phyloP scores from a whole-genome alignment of 2,329 filamentous ascomycete species.

The Clathrospora elynae region DNA sequence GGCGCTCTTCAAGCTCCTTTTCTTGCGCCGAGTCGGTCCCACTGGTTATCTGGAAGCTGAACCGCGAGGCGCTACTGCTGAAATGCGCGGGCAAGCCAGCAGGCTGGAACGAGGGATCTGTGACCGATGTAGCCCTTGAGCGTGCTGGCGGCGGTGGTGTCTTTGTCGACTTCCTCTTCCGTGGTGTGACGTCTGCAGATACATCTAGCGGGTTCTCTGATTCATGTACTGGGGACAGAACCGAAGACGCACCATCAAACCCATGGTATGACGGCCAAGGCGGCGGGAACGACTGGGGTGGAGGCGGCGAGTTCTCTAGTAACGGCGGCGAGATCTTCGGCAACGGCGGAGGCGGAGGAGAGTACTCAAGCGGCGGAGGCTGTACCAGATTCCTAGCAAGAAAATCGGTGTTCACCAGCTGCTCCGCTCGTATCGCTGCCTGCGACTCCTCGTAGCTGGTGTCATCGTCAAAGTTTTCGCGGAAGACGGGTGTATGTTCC shows the following conservation, averaged over 20 bases:
- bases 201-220: constrained; percentile 32
- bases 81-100: constrained; percentile 52
- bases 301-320: constrained; percentile 8
- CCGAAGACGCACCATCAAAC: constrained; percentile 29
- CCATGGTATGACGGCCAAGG: constrained; percentile 26
- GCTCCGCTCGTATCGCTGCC: constrained; percentile 54
- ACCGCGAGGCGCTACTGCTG: constrained; percentile 73
- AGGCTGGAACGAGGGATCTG: constrained; percentile 44
- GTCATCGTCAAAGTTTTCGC: constrained; percentile 64
- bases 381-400: constrained; percentile 51
- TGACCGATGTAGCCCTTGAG: constrained; percentile 46
- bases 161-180: constrained; percentile 44
- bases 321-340: constrained; percentile 23
- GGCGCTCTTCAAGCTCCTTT: constrained; percentile 73
- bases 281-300: constrained; percentile 12
- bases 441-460: constrained; percentile 48
- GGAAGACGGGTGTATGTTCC: constrained; percentile 63
- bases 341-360: constrained; percentile 22
- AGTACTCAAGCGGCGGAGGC: constrained; percentile 31
- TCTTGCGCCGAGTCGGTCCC: constrained; percentile 69
- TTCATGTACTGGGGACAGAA: constrained; percentile 45
- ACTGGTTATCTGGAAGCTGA: constrained; percentile 81
- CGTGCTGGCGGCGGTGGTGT: constrained; percentile 43
- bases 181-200: constrained; percentile 34
- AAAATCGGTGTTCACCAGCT: constrained; percentile 56